phyloP scores from a whole-genome alignment of 108 stramenopile genomes.

The Pseudonitzschia multistriata region DNA sequence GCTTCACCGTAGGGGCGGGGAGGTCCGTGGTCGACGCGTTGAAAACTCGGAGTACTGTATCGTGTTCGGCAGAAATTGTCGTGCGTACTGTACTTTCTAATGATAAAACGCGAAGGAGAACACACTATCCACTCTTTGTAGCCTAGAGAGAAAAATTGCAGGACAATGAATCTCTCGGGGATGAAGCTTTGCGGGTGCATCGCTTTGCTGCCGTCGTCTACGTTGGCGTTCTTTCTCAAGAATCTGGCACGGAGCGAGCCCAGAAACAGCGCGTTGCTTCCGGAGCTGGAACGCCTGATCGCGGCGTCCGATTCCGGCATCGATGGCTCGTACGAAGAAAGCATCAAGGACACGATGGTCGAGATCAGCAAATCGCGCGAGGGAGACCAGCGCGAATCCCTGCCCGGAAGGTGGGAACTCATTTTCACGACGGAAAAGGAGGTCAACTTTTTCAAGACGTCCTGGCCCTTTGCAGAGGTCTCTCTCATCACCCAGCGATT shows the following conservation, averaged over 20 bases:
- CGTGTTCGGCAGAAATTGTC: too few species aligned
- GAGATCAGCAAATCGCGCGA: conserved; percentile 22
- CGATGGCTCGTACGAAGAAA: background rate
- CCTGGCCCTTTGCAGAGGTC: conserved; percentile 32
- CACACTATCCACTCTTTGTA: background rate
- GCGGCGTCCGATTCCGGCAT: background rate
- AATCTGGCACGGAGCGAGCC: background rate
- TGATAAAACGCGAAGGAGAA: background rate
- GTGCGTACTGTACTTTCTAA: too few species aligned
- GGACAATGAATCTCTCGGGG: background rate
- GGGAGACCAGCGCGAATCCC: conserved; percentile 22
- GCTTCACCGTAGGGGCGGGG: too few species aligned
- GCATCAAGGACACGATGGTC: conserved; percentile 20
- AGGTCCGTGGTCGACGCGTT: too few species aligned
- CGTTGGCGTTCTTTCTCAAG: conserved; percentile 5
- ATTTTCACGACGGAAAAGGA: conserved; percentile 39
- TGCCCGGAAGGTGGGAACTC: conserved; percentile 31
- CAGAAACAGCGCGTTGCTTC: background rate
- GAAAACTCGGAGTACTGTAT: too few species aligned
- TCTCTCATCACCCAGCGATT: conserved; percentile 19
- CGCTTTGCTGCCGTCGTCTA: background rate
- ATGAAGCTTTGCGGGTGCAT: background rate
- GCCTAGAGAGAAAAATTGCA: background rate
- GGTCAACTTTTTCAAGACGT: conserved; percentile 36
- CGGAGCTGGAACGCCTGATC: conserved; percentile 17